Percentiles rank a stretch among this genome's conserved stretches.
Evolutionary conservation across 2,329 filamentous ascomycete genomes (phyloP).

Genomic region (Colletotrichum cordylinicola): DNA sequence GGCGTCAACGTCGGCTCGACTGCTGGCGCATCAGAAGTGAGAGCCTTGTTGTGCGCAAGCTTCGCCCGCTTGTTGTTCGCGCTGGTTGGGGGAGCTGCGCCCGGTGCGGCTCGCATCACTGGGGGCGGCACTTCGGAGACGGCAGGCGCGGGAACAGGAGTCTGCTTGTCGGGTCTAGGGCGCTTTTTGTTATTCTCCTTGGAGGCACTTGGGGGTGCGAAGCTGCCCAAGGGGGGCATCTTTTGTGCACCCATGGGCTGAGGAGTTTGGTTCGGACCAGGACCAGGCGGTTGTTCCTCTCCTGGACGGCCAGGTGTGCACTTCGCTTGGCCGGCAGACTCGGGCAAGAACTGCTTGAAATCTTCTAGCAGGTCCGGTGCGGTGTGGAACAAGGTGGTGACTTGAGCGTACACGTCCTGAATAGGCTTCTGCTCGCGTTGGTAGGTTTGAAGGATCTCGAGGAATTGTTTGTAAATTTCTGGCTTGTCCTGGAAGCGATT

Average conservation of each 20-base stretch:
- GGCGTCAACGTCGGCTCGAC: conserved; percentile 90
- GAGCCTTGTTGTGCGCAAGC: conserved; percentile 69
- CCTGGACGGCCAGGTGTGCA: conserved; percentile 60
- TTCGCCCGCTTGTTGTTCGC: conserved; percentile 71
- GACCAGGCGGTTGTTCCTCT: conserved; percentile 65
- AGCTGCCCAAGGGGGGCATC: conserved; percentile 94
- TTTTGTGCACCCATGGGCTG: conserved; percentile 69
- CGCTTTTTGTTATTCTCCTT: conserved; percentile 89
- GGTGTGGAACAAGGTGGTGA: conserved; percentile 90
- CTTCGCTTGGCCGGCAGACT: conserved; percentile 69
- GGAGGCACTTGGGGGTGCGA: conserved; percentile 83
- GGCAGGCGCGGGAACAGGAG: conserved; percentile 52
- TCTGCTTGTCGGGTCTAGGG: conserved; percentile 64
- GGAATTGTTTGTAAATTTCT: conserved; percentile 98
- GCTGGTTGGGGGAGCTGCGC: conserved; percentile 33
- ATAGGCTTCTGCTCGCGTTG: conserved; percentile 98
- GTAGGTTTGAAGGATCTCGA: conserved; percentile 97
- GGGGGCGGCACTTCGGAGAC: conserved; percentile 48
- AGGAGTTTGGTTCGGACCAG: conserved; percentile 58
- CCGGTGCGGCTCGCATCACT: conserved; percentile 24
- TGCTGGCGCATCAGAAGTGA: conserved; percentile 61
- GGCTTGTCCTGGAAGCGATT: conserved; percentile 97
- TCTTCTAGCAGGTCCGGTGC: conserved; percentile 96
- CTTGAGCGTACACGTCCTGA: conserved; percentile 96
- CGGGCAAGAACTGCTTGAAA: conserved; percentile 97